Evolutionary conservation across 495 filamentous ascomycete genomes (phyloP), one percentile per base, ranked within the genome.

Genomic region (Gamarada debralockiae): DNA sequence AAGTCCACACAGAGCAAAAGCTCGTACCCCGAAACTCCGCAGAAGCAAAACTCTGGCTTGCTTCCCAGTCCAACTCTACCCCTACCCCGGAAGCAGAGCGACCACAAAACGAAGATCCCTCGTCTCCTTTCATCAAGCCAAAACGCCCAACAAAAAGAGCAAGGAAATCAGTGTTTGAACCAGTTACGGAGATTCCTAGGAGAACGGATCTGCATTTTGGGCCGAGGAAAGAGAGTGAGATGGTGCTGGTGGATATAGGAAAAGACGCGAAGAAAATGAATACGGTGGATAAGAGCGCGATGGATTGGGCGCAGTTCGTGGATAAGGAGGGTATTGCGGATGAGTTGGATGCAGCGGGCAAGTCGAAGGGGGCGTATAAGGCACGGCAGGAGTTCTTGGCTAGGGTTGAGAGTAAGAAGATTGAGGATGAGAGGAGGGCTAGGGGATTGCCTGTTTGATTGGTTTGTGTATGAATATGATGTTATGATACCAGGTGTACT

Each of bases 291-390:
- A 98, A 98, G 74, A 92, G 87, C 31, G 77, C 88, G 45, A 77
- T 96, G 72, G 93, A 98, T 65, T 98, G 93, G 93, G 90, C 89
- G 3, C 85, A 85, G 38, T 95, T 89, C 62, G 95, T 97, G 42
- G 92, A 97, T 63, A 77, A 90, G 51, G 87, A 92, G 58, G 95
- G 93, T 2, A 86, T 98, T 69, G 83, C 83, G 60, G 93, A 96
- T 63, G 93, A 98, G 67, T 77, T 98, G 51, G 84, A 86, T 59
- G 76, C 83, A 40, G 86, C 90, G 56, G 89, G 89, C 61, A 91
- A 86, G 70, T 85, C 83, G 10, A 93, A 93, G 68, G 83, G 85
- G 60, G 86, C 83, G 14, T 97, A 87, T 69, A 72, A 88, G 48
- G 87, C 80, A 14, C 75, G 89, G 41, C 90, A 93, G 82, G 89